A percentile compares a stretch with the other conserved stretches of the same genome.
Conservation (phyloP, 2,329 filamentous ascomycete species). For the Hypoxylon sp. region DNA sequence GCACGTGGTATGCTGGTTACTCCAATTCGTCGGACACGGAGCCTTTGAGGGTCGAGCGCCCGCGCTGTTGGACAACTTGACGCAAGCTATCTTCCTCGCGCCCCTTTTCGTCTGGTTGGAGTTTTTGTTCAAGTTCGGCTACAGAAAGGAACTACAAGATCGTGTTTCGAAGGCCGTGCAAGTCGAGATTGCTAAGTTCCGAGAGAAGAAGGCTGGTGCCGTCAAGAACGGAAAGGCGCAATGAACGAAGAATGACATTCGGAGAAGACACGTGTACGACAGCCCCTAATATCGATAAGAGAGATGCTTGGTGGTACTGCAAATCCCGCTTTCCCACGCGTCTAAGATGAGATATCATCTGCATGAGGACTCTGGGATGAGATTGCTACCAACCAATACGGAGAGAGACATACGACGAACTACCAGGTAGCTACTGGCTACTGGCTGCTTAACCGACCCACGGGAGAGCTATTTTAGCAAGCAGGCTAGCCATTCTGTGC, state of each 20-base stretch:
- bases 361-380: not conserved
- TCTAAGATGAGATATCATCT: constrained; percentile 12
- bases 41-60: constrained; percentile 88
- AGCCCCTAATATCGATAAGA: not conserved
- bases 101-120: constrained; percentile 99
- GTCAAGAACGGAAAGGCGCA: constrained; percentile 61
- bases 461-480: not conserved
- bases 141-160: constrained; percentile 84
- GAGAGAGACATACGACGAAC: not conserved
- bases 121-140: constrained; percentile 87
- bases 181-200: constrained; percentile 80
- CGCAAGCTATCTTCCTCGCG: constrained; percentile 91
- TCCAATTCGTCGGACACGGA: constrained; percentile 92
- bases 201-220: constrained; percentile 58
- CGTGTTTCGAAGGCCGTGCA: constrained; percentile 80
- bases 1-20: constrained; percentile 81
- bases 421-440: not conserved
- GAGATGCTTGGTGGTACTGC: not conserved
- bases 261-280: not conserved
- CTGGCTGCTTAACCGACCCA: too few relatives aligned
- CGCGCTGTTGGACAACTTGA: constrained; percentile 87
- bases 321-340: not conserved
- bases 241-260: too few relatives aligned
- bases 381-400: constrained; percentile 2
- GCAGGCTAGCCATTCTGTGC: not conserved